Base-by-base conservation (phyloP, 768 basidiomycete genomes). In the Cyclocybe cylindracea region DNA sequence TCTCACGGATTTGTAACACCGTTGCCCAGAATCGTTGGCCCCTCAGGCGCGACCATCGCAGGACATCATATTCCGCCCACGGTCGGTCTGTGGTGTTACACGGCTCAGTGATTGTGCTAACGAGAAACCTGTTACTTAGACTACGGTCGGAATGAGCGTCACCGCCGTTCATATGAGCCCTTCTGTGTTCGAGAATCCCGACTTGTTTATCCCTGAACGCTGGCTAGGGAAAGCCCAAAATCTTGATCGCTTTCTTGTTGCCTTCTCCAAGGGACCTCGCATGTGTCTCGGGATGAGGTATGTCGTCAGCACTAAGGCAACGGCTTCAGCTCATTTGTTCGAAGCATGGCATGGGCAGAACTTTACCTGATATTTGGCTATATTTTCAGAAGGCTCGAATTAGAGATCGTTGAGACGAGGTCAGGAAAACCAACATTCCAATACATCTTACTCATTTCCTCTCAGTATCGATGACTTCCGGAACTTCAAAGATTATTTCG, bases 211-310 rank as follows among this genome's bases (percentile, higher is more conserved):
- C 7, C 76, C 77, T 1, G 76, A 76, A 42, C 63, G 78, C 24
- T 80, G 77, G 77, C 63, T 77, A 7, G 57, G 66, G 6, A 56
- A 63, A 1, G 56, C 66, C 10, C 61, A 56, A 41, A 53, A 61
- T 7, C 64, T 77, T 13, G 71, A 73, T 19, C 61, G 63, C 9
- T 70, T 73, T 53, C 53, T 80, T 14, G 69, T 76, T 9, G 62
- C 73, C 14, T 79, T 80, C 52, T 75, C 74, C 9, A 71, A 67
- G 44, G 77, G 77, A 8, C 71, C 77, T 11, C 66, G 79, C 29
- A 74, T 69, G 62, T 79, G 74, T 52, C 59, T 77, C 10, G 76
- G 77, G 10, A 66, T 74, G 36, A 78, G 75, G 76, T 78, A 41
- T n/a, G 69, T 54, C 18, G 10, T 9, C 36, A 13, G 19, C 18